Base-by-base conservation (phyloP, 176 grass and related monocot species). In the Oryza brachyantha region DNA sequence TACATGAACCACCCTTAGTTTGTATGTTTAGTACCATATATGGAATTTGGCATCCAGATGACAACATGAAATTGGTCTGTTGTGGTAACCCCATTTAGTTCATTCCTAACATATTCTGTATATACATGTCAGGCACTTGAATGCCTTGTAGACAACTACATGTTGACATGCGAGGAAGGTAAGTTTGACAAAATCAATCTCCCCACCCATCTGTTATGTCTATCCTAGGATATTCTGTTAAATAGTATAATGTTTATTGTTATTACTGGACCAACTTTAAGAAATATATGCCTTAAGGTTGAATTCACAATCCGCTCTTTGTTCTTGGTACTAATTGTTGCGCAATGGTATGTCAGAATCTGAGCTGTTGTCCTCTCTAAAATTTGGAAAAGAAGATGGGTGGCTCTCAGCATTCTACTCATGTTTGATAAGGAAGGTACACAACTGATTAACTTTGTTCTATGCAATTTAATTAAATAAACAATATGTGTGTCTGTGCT, bases 131-230 rank as follows among this genome's bases (percentile, higher is more conserved):
- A 98, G 96, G 92, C 96, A 80, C 84, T 98, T 22, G 92, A 98
- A 89, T 94, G 96, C 72, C 85, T 98, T 73, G 83, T 98, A 19
- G 96, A 98, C 83, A 98, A 94, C 65, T 98, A 98, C 84, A 98
- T 98, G 96, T 85, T 98, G 59, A 93, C 96, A 6, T 94, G 88
- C 8, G 90, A 94, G 65, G 96, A 98, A 92, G 96, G 96, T 98
- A 88, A 54, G 57, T 57, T 72, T 79, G 41, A 50, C 29, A 65
- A 74, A 66, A 70, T 10, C 14, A 66, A 21, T 66, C 3, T 64
- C 25, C 38, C 59, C 28, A 3, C 62, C 3, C 76, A 32, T 32
- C 31, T 32, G 10, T 41, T 6, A 81, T 57, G 27, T 70, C 31
- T 13, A 71, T 64, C 13, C 36, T 25, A 67, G 50, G 42, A 36